phyloP scores from a whole-genome alignment of 176 grass and related monocot genomes.

The Aegilops sharonensis region DNA sequence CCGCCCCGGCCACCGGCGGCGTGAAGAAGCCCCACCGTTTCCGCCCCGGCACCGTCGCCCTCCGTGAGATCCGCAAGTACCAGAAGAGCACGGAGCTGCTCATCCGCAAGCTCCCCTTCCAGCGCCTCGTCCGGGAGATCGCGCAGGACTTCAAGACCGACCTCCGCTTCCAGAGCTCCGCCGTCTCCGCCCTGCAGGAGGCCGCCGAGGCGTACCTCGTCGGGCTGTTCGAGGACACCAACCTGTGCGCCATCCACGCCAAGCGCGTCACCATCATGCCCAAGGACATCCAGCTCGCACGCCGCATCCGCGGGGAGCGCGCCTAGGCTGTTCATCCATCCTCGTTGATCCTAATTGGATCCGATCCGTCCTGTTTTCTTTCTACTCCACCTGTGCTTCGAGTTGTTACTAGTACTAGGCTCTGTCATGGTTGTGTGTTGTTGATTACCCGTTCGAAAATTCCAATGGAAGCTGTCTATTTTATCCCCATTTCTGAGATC shows the following conservation, averaged over 20 bases:
- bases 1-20: constrained; percentile 55
- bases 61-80: constrained; percentile 68
- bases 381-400: too few species aligned
- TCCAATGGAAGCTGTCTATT: not conserved
- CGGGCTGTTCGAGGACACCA: constrained; percentile 66
- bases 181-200: constrained; percentile 48
- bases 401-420: too few species aligned
- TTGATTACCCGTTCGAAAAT: too few species aligned
- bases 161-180: constrained; percentile 67
- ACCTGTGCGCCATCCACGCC: constrained; percentile 74
- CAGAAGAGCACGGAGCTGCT: constrained; percentile 81
- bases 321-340: too few species aligned
- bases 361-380: too few species aligned
- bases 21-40: constrained; percentile 77
- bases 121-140: constrained; percentile 58
- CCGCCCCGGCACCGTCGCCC: constrained; percentile 61
- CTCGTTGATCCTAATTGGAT: too few species aligned
- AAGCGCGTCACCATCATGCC: constrained; percentile 77
- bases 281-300: constrained; percentile 62
- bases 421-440: too few species aligned
- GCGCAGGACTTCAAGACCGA: constrained; percentile 69
- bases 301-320: constrained; percentile 53
- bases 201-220: constrained; percentile 68
- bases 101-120: constrained; percentile 69
- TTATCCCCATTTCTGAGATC: too few species aligned